Conservation (phyloP, 2,329 filamentous ascomycete species). For the Paecilomyces niveus region DNA sequence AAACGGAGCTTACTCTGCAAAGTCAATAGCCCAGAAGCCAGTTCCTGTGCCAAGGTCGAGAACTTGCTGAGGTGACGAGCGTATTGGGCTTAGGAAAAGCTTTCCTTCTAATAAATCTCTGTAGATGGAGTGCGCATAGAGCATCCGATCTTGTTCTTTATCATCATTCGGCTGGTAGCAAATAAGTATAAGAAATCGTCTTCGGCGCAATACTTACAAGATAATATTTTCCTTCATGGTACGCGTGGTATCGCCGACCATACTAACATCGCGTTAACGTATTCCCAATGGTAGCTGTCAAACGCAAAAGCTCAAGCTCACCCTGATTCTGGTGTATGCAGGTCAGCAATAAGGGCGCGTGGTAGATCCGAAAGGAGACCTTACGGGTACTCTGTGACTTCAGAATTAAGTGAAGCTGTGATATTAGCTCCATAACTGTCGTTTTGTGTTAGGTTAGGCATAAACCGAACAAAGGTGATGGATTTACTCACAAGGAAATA, state of each 20-base stretch:
- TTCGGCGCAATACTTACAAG: neutral
- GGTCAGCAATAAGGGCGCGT: too few species aligned
- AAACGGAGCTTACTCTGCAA: conserved; percentile 17
- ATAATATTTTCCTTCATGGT: neutral
- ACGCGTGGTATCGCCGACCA: neutral
- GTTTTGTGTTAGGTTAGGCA: too few species aligned
- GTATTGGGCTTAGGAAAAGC: conserved; percentile 10
- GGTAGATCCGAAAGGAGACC: too few species aligned
- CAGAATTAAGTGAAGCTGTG: too few species aligned
- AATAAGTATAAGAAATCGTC: neutral
- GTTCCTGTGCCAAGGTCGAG: conserved; percentile 17
- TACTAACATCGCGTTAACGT: neutral
- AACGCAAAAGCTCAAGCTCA: too few species aligned
- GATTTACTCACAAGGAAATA: too few species aligned
- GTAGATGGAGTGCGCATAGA: conserved; percentile 9
- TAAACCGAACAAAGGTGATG: too few species aligned
- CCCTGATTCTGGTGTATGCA: too few species aligned
- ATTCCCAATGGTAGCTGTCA: too few species aligned
- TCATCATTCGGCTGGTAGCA: conserved; percentile 8
- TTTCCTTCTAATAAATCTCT: conserved; percentile 7
- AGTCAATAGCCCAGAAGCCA: conserved; percentile 34
- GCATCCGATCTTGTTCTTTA: conserved; percentile 10
- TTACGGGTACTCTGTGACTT: too few species aligned
- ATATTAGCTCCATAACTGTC: too few species aligned
- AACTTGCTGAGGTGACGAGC: conserved; percentile 7